These are phyloP conservation scores for Fusarium longipes DNA, from an alignment of 2,329 filamentous ascomycete genomes.

Conservation along the genomic window DNA sequence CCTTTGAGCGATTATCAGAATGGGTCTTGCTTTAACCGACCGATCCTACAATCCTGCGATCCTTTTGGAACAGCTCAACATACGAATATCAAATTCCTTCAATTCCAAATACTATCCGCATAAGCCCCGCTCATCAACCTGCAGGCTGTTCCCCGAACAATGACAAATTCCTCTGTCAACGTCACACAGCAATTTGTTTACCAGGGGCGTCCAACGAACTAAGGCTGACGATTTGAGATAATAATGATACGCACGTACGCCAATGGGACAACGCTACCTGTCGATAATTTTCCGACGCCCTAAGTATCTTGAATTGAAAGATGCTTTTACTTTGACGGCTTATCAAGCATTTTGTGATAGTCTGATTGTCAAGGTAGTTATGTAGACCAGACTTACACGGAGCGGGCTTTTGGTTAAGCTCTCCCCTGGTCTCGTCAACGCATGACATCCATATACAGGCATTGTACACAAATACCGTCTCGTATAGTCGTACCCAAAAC, in stretches of 20 bases:
- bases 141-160: conserved; percentile 20
- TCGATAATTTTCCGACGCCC: conserved; percentile 11
- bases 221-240: conserved; percentile 38
- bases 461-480: conserved; percentile 23
- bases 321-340: background rate
- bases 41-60: background rate
- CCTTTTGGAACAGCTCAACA: background rate
- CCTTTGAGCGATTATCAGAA: background rate
- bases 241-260: conserved; percentile 1
- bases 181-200: conserved; percentile 21
- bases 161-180: conserved; percentile 38
- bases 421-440: background rate
- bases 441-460: conserved; percentile 4
- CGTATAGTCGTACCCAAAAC: conserved; percentile 12
- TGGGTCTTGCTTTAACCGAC: background rate
- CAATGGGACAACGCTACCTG: conserved; percentile 4
- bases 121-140: conserved; percentile 30
- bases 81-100: conserved; percentile 14
- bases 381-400: background rate
- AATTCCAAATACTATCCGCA: conserved; percentile 35
- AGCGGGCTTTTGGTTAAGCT: background rate
- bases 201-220: conserved; percentile 35
- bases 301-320: conserved; percentile 15
- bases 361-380: background rate
- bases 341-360: background rate